phyloP scores from a whole-genome alignment of 2,329 filamentous ascomycete genomes.

The Fusarium aywerte region DNA sequence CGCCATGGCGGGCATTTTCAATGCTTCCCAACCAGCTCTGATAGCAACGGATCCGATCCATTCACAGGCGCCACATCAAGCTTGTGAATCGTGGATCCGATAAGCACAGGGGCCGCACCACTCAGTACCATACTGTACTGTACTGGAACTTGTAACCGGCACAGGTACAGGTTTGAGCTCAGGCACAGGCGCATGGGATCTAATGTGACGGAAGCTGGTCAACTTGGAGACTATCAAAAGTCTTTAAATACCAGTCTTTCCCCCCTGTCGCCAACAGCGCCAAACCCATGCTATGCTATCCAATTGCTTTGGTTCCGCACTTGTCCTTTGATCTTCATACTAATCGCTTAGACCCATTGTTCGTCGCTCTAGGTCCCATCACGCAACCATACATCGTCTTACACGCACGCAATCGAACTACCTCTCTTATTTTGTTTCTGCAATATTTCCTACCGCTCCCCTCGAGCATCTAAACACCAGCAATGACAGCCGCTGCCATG shows the following conservation, averaged over 20 bases:
- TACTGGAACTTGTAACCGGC: conserved; percentile 4
- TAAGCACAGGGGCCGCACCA: conserved; percentile 28
- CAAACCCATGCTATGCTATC: conserved; percentile 10
- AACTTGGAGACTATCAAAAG: conserved; percentile 16
- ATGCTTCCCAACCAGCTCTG: conserved; percentile 31
- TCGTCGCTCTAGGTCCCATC: conserved; percentile 32
- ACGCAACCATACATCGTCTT: conserved; percentile 27
- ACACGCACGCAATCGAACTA: conserved; percentile 25
- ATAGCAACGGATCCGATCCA: conserved; percentile 33
- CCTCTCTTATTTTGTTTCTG: conserved; percentile 26
- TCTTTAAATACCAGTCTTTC: conserved; percentile 34
- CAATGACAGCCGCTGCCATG: conserved; percentile 64
- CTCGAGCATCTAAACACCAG: conserved; percentile 33
- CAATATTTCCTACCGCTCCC: conserved; percentile 27
- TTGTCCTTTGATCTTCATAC: conserved; percentile 37
- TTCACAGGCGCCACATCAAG: conserved; percentile 15
- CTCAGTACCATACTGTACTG: not conserved
- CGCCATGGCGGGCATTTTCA: conserved; percentile 31
- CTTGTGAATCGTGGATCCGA: conserved; percentile 39
- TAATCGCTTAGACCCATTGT: conserved; percentile 42
- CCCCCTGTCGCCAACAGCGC: conserved; percentile 21
- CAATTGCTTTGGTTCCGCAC: conserved; percentile 28
- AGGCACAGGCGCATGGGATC: conserved; percentile 28
- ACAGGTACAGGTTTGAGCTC: not conserved
- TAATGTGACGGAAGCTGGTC: conserved; percentile 11